These are phyloP conservation scores for Aegilops speltoides DNA, from an alignment of 176 grass and related monocot genomes.

Conservation along the genomic window DNA sequence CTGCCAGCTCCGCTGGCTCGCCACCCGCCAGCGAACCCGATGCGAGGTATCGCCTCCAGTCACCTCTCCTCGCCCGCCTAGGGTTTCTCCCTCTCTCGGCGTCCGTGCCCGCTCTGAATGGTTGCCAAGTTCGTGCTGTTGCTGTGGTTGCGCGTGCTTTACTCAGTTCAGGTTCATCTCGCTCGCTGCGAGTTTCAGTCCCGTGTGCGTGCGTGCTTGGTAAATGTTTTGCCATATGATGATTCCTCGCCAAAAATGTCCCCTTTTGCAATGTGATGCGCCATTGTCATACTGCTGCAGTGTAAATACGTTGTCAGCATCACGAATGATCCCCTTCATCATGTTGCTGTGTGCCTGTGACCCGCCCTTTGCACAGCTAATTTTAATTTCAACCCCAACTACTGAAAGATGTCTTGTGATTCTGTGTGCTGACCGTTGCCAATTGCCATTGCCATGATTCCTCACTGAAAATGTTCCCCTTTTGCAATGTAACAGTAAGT, in stretches of 20 bases:
- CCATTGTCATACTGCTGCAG: neutral
- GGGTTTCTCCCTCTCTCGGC: neutral
- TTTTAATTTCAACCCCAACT: neutral
- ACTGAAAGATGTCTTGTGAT: neutral
- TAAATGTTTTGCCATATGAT: neutral
- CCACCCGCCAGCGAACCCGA: neutral
- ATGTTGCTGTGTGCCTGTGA: too few relatives aligned
- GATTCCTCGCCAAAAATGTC: neutral
- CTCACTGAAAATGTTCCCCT: neutral
- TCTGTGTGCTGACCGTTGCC: neutral
- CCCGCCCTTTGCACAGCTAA: too few relatives aligned
- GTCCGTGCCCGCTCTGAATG: too few relatives aligned
- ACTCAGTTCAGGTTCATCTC: neutral
- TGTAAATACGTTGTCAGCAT: too few relatives aligned
- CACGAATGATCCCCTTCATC: neutral
- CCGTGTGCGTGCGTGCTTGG: neutral
- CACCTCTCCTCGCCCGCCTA: neutral
- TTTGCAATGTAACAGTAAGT: neutral
- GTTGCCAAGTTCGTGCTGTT: too few relatives aligned
- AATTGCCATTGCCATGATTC: neutral
- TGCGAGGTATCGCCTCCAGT: constrained; percentile 15
- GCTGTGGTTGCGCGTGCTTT: neutral
- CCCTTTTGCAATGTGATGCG: neutral
- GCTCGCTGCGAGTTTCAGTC: neutral
- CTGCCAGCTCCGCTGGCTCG: constrained; percentile 39